Percentiles rank a stretch among this genome's conserved stretches.
phyloP scores from a whole-genome alignment of 768 basidiomycete species.

The Trametes cubensis region DNA sequence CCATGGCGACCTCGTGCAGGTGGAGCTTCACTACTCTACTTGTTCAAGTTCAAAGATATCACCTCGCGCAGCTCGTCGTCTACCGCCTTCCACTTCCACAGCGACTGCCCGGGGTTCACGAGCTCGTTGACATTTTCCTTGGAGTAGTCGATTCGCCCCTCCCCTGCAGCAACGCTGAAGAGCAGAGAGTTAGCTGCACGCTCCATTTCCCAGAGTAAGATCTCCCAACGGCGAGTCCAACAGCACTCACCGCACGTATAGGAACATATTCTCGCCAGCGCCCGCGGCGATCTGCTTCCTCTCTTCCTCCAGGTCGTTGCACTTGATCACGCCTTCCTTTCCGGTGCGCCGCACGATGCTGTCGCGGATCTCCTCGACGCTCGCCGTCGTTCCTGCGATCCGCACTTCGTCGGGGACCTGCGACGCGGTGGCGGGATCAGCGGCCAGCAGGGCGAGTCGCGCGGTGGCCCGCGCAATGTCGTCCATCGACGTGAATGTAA shows the following conservation, averaged over 20 bases:
- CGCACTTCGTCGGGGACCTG: slow-evolving; percentile 25
- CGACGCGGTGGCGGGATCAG: slow-evolving; percentile 8
- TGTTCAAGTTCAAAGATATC: too few relatives aligned
- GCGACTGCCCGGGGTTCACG: slow-evolving; percentile 27
- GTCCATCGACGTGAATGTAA: slow-evolving; percentile 20
- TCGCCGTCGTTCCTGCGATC: slow-evolving; percentile 23
- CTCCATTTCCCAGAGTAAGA: too few relatives aligned
- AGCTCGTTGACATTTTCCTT: slow-evolving; percentile 28
- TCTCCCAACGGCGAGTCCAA: background rate
- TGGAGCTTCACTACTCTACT: too few relatives aligned
- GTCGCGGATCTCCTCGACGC: slow-evolving; percentile 19
- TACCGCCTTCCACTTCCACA: slow-evolving; percentile 31
- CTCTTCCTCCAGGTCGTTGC: background rate
- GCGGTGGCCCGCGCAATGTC: slow-evolving; percentile 27
- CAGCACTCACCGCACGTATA: background rate
- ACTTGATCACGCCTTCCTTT: slow-evolving; percentile 1
- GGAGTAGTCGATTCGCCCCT: slow-evolving; percentile 27
- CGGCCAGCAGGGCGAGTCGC: slow-evolving; percentile 22
- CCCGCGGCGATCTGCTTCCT: background rate
- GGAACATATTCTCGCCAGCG: background rate
- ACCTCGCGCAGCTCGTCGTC: slow-evolving; percentile 15
- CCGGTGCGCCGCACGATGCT: slow-evolving; percentile 1
- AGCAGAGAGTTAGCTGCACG: background rate
- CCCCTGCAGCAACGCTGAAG: slow-evolving; percentile 23
- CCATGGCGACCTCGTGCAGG: too few relatives aligned